Evolutionary conservation across 2,329 filamentous ascomycete species (phyloP).

Genomic region (Rhynchosporium graminicola): DNA sequence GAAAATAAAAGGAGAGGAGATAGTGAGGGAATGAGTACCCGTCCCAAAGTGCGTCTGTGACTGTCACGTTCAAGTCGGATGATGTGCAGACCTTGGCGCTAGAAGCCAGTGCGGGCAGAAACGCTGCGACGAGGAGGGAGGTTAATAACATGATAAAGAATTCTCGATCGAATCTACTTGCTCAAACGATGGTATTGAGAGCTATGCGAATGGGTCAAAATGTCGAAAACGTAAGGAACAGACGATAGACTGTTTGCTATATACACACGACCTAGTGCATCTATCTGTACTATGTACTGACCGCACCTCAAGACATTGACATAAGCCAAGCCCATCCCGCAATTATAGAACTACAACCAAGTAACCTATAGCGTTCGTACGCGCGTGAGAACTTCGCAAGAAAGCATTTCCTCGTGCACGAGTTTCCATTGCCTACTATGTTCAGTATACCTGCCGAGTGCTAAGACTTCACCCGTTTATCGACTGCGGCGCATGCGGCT

Average conservation of each 20-base stretch:
- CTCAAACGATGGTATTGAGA: no score
- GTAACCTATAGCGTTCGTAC: background rate
- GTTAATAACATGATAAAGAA: constrained; percentile 5
- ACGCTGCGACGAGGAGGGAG: background rate
- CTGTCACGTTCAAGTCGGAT: constrained; percentile 3
- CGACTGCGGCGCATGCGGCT: background rate
- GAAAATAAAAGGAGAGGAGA: background rate
- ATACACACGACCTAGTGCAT: no score
- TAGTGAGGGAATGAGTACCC: background rate
- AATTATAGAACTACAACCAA: background rate
- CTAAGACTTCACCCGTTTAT: no score
- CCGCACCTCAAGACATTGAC: background rate
- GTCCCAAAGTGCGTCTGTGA: constrained; percentile 12
- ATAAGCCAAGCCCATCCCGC: background rate
- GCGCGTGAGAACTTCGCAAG: background rate
- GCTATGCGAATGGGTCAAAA: no score
- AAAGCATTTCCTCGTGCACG: no score
- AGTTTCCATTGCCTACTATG: no score
- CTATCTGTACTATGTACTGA: no score
- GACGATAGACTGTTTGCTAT: no score
- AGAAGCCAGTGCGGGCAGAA: background rate
- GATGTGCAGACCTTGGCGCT: constrained; percentile 8
- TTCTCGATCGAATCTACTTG: no score
- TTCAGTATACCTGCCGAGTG: no score
- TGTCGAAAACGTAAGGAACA: background rate